Base-by-base conservation (phyloP, 805 yeast genomes). In the Candida maesae region DNA sequence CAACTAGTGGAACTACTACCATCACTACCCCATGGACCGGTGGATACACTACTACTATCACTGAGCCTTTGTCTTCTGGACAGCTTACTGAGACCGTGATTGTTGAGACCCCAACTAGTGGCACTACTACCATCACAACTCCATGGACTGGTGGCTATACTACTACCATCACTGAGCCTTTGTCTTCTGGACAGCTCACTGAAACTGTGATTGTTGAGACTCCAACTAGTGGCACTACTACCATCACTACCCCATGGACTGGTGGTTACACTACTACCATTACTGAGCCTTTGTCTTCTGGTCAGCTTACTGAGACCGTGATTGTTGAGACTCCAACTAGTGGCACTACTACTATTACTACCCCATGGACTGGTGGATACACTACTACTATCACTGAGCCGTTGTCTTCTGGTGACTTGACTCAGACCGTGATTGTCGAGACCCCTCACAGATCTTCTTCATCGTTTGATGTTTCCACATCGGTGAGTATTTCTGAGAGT, bases 71-170 rank as follows among this genome's bases (percentile, higher is more conserved):
- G 38, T 42, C 12, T 0, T 29, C 7, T 37, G 11, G 14, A 5
- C n/a, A n/a, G n/a, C 6, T 10, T 10, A 13, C 14, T 25, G 14
- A 8, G 11, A 25, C 28, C n/a, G 28, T 25, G 6, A 25, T 25
- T 25, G 28, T 25, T 8, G 28, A 25, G 6, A n/a, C 12, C 12
- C 28, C 28, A 25, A 9, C n/a, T 25, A 10, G n/a, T 13, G 10
- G 7, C 24, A 21, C 24, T 21, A 21, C 24, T 7, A 21, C 24
- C 7, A 21, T 10, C 10, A 21, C 24, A 8, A 8, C 24, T 8
- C 7, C 50, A 19, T 46, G 50, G 50, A 21, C 41, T 28, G 43
- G 42, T n/a, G 20, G 40, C 5, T 39, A 33, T 38, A 39, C 45
- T 12, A 39, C 45, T 11, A 44, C 46, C 3, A 18, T 33, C 26